Evolutionary conservation across 176 grass and related monocot genomes (phyloP), one percentile per base, ranked within the genome.

Genomic region (Raddia distichophylla): DNA sequence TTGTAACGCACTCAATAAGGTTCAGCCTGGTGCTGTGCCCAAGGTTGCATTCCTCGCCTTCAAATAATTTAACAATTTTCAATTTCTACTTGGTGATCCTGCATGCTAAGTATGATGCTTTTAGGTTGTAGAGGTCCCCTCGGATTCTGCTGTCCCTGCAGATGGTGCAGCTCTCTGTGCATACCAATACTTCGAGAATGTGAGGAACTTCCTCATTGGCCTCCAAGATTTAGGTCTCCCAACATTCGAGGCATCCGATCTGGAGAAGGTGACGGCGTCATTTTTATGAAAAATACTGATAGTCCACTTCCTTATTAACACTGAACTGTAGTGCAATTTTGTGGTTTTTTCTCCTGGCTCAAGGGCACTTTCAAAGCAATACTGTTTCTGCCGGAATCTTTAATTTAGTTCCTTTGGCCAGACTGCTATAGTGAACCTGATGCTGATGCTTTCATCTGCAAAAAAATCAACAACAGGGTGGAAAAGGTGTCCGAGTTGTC

Each of bases 131-230:
- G 96, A 95, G 91, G 88, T 77, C 67, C 86, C 93, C 2, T 70
- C 77, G 0, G 90, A 89, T 82, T 91, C 86, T 43, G 60, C 78
- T 67, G 55, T 75, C 60, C 82, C 82, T 53, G 65, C 85, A 48
- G 90, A 98, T 84, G 88, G 89, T 78, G 87, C 93, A 74, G 91
- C 82, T 81, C 80, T 98, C 9, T 91, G 85, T 65, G 93, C 96
- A 44, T 93, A 91, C 77, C 93, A 93, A 42, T 89, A 98, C 85
- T 98, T 98, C 42, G 96, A 95, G 71, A 98, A 98, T 80, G 77
- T 95, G 56, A 91, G 93, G 63, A 98, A 95, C 82, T 93, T 95
- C 19, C 89, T 95, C 66, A 84, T 63, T 0, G 90, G 86, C 53
- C 77, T 98, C 19, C 84, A 91, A 82, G 76, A 93, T 77, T 83